These are phyloP conservation scores for Fusarium tuaranense DNA, from an alignment of 2,329 filamentous ascomycete species.

Conservation along the genomic window DNA sequence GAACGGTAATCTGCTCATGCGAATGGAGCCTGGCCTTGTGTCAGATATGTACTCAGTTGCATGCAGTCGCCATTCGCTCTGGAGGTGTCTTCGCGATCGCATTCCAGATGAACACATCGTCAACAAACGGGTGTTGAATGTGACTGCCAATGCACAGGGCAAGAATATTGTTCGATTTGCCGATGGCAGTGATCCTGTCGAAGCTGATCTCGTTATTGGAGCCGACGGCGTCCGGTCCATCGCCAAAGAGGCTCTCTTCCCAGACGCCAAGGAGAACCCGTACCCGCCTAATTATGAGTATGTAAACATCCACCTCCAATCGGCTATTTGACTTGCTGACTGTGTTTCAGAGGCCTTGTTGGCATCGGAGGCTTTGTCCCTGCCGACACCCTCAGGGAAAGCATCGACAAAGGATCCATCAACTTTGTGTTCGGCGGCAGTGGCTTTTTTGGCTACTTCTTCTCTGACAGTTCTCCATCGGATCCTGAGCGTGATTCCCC, in stretches of 20 bases:
- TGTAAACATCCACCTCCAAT: background rate
- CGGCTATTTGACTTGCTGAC: background rate
- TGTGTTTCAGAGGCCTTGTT: constrained; percentile 11
- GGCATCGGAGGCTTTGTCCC: constrained; percentile 22
- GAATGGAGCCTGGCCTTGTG: constrained; percentile 22
- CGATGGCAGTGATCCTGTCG: constrained; percentile 33
- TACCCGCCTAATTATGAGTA: constrained; percentile 43
- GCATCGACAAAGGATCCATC: constrained; percentile 21
- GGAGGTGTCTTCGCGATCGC: constrained; percentile 36
- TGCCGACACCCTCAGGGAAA: background rate
- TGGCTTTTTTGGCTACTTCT: constrained; percentile 21
- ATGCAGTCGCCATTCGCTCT: constrained; percentile 40
- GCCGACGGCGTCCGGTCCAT: constrained; percentile 41
- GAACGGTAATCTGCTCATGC: constrained; percentile 35
- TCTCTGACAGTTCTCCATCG: constrained; percentile 13
- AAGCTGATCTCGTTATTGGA: constrained; percentile 43
- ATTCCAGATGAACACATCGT: constrained; percentile 36
- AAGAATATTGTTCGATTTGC: constrained; percentile 35
- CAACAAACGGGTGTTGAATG: constrained; percentile 33
- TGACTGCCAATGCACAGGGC: constrained; percentile 26
- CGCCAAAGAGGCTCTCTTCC: constrained; percentile 37
- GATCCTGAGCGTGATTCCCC: constrained; percentile 10
- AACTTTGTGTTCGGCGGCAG: constrained; percentile 22
- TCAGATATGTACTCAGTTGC: constrained; percentile 35
- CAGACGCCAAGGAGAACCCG: constrained; percentile 31